Conservation (phyloP, 768 basidiomycete genomes). For the Russula abietina region DNA sequence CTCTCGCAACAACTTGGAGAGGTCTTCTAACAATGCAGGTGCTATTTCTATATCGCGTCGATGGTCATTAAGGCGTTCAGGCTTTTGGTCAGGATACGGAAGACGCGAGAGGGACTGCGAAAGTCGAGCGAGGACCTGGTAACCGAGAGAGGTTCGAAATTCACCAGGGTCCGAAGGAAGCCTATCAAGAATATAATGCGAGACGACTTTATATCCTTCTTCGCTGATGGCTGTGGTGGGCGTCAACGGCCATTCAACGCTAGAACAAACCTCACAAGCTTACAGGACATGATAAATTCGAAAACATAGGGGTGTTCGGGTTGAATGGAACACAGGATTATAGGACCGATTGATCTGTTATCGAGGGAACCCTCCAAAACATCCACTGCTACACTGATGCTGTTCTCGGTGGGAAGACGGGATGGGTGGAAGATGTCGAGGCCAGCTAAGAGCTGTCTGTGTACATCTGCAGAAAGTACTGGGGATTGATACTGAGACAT, state of each 20-base stretch:
- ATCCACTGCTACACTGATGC: neutral
- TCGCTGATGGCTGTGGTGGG: conserved; percentile 2
- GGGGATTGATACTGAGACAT: conserved; percentile 2
- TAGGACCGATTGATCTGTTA: conserved; percentile 6
- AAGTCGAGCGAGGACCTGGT: conserved; percentile 8
- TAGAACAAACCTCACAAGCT: neutral
- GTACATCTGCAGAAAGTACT: neutral
- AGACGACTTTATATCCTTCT: neutral
- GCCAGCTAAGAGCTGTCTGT: conserved; percentile 6
- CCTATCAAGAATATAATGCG: neutral
- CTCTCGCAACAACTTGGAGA: neutral
- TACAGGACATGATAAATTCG: conserved; percentile 18
- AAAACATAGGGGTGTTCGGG: conserved; percentile 2
- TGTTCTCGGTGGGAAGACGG: neutral
- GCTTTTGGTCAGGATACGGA: conserved; percentile 1
- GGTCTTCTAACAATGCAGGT: conserved; percentile 2
- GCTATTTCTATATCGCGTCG: neutral
- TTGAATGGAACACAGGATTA: conserved; percentile 5
- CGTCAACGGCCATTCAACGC: neutral
- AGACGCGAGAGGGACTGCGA: neutral
- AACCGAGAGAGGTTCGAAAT: neutral
- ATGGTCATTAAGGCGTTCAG: neutral
- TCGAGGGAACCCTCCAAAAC: conserved; percentile 12
- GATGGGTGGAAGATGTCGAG: conserved; percentile 9
- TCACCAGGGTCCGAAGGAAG: neutral